These are phyloP conservation scores for Colletotrichum sp. DNA, from an alignment of 2,329 filamentous ascomycete genomes.

Conservation along the genomic window DNA sequence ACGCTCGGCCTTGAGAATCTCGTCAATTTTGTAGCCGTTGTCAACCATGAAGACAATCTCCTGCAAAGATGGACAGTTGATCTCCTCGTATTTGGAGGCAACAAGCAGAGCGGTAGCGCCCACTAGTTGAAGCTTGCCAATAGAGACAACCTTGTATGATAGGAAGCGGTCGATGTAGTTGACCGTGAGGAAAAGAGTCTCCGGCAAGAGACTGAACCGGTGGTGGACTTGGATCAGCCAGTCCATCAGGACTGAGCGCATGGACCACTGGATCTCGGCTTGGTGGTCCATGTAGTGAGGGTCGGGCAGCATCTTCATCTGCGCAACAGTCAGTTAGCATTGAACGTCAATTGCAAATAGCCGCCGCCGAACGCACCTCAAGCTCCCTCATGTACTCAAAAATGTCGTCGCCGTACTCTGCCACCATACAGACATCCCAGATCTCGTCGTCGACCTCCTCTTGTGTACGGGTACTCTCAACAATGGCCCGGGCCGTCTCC, in stretches of 20 bases:
- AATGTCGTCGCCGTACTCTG: conserved; percentile 95
- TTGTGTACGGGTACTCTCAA: conserved; percentile 67
- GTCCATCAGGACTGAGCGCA: conserved; percentile 96
- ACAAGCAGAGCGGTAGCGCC: conserved; percentile 95
- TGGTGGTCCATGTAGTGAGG: conserved; percentile 97
- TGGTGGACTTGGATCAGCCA: conserved; percentile 97
- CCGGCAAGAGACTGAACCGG: conserved; percentile 87
- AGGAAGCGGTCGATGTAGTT: conserved; percentile 99
- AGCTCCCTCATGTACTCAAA: conserved; percentile 89
- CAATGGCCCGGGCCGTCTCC: conserved; percentile 65
- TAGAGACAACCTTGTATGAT: conserved; percentile 90
- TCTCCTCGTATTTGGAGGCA: conserved; percentile 98
- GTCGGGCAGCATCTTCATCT: conserved; percentile 84
- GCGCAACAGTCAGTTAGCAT: conserved; percentile 27
- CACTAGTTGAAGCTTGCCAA: conserved; percentile 93
- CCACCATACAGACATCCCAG: conserved; percentile 97
- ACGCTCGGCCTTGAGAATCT: conserved; percentile 95
- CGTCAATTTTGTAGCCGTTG: conserved; percentile 83
- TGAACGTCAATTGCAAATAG: neutral
- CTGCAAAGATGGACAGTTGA: conserved; percentile 92
- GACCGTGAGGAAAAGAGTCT: conserved; percentile 92
- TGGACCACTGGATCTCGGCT: conserved; percentile 98
- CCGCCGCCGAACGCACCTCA: conserved; percentile 66
- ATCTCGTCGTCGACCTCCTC: conserved; percentile 88
- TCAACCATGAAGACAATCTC: conserved; percentile 99